Base-by-base conservation (phyloP, 352 stramenopile genomes). In the Phytophthora pini region DNA sequence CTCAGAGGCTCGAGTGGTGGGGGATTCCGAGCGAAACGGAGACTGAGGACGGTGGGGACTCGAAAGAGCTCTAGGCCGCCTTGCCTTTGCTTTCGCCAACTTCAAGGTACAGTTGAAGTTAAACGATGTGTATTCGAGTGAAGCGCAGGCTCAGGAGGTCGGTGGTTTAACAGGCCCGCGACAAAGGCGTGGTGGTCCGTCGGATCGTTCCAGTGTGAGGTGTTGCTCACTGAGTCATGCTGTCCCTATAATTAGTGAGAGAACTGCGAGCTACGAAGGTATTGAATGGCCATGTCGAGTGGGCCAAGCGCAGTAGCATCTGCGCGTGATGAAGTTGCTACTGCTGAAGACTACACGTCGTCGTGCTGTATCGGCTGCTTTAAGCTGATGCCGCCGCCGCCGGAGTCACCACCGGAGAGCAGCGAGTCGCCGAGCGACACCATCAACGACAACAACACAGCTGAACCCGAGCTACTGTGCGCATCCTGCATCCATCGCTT, bases 291-390 rank as follows among this genome's bases (percentile, higher is more conserved):
- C 9, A 36, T 36, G 31, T 8, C 31, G 31, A 36, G 8, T 13
- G 31, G 24, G 4, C 24, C 4, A 4, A 26, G 31, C 9, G 31
- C 31, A 12, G 8, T 20, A 20, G 17, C 8, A 36, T 36, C 31
- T 12, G 31, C 9, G 13, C 9, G 31, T 36, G 31, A 36, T 36
- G 31, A 61, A 47, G 32, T 34, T 54, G 41, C 32, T 36, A 22
- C 36, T 56, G 34, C n/a, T 6, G 20, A 58, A 8, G 20, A 48
- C 29, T 41, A 34, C 27, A 15, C 38, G 2, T 48, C 54, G n/a
- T 52, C 34, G 24, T 76, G 73, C 50, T 84, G 76, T 50, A 75
- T 79, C 24, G 47, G 61, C 26, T 84, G 76, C 67, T 81, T 81
- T 50, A 59, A 52, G n/a, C 5, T 76, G 45, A 72, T 81, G 46